Evolutionary conservation across 306 rosid species (phyloP).

Genomic region (Cercis canadensis): DNA sequence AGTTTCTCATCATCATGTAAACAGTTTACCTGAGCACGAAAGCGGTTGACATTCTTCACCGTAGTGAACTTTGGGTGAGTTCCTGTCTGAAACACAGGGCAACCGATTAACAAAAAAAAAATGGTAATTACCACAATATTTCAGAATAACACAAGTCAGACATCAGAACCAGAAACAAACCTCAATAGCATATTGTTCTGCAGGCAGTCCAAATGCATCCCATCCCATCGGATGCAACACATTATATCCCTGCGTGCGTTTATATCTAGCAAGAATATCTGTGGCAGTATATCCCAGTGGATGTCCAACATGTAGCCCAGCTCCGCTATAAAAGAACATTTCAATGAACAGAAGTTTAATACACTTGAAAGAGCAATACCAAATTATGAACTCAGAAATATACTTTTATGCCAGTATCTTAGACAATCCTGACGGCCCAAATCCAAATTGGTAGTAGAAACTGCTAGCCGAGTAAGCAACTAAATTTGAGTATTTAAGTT

Average conservation of each 20-base stretch:
- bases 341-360: conserved; percentile 8
- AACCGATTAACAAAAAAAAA: conserved; percentile 6
- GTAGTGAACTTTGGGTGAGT: conserved; percentile 95
- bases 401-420: background rate
- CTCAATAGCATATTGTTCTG: conserved; percentile 96
- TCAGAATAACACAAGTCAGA: conserved; percentile 18
- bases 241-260: conserved; percentile 88
- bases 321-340: conserved; percentile 66
- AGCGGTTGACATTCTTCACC: conserved; percentile 75
- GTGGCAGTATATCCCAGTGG: conserved; percentile 97
- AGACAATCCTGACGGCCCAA: background rate
- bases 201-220: conserved; percentile 99
- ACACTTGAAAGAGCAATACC: background rate
- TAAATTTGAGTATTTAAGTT: background rate
- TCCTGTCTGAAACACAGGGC: conserved; percentile 75
- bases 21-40: conserved; percentile 81
- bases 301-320: conserved; percentile 96
- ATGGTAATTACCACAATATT: background rate
- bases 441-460: background rate
- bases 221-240: conserved; percentile 99
- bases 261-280: conserved; percentile 86
- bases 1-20: background rate
- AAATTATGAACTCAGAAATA: background rate
- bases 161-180: conserved; percentile 48
- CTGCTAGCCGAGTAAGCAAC: background rate